A percentile compares a stretch with the other conserved stretches of the same genome.
Conservation (phyloP, 2,329 filamentous ascomycete genomes). For the Trichoderma arundinaceum region DNA sequence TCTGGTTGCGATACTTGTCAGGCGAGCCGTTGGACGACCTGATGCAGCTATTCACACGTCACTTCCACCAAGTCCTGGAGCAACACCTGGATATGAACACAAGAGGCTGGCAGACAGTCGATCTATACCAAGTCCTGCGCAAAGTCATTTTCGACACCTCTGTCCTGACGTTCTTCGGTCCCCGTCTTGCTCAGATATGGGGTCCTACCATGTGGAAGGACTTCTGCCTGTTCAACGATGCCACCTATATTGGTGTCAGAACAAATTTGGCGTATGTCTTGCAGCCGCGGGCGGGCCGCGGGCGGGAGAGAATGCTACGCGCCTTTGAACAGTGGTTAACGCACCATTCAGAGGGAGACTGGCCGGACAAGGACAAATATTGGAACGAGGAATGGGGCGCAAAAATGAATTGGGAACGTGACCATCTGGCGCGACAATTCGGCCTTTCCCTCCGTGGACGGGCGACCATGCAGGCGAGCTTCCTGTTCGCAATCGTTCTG, state of each 20-base stretch:
- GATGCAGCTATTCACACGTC: conserved; percentile 4
- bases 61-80: conserved; percentile 2
- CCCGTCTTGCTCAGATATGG: conserved; percentile 11
- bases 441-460: conserved; percentile 17
- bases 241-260: conserved; percentile 22
- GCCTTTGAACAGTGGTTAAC: conserved; percentile 18
- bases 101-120: no score
- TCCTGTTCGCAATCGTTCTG: conserved; percentile 16
- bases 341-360: neutral
- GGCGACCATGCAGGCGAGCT: conserved; percentile 15
- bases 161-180: conserved; percentile 15
- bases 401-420: conserved; percentile 11
- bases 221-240: conserved; percentile 18
- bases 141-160: no score
- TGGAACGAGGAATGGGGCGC: conserved; percentile 24
- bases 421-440: conserved; percentile 5
- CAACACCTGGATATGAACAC: no score
- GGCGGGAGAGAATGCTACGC: conserved; percentile 13
- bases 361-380: conserved; percentile 1
- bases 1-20: conserved; percentile 16
- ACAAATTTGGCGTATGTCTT: neutral
- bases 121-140: no score
- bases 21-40: conserved; percentile 12
- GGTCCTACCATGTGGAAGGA: conserved; percentile 21
- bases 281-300: conserved; percentile 13